Base-by-base conservation (phyloP, 2,329 filamentous ascomycete genomes). In the Exutisphaerella laricina region DNA sequence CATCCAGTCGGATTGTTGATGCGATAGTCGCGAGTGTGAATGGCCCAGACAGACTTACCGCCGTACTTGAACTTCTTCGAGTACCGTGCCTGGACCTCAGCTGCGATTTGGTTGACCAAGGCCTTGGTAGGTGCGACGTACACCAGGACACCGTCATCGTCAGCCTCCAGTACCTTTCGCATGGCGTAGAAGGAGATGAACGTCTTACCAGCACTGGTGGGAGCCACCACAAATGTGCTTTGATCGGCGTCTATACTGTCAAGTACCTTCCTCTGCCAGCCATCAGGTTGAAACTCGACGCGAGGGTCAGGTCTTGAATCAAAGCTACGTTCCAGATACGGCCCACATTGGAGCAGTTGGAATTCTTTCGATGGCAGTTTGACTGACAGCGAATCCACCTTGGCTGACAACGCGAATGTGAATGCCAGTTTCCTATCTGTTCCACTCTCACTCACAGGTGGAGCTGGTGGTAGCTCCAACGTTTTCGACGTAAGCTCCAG, bases 161-260 rank as follows among this genome's bases (percentile, higher is more conserved):
- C 78, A 3, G 74, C 73, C 57, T 83, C 72, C 7, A 90, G 68
- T 1, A 88, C 70, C 57, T 85, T 80, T 56, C 84, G 82, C 82
- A 89, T 90, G 1, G 85, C 85, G 54, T 90, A 88, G 62, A 89
- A 90, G 1, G 79, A 84, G 45, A 89, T 89, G 61, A 89, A 90
- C 0, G 85, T 90, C 62, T 89, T 90, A 50, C 85, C 85, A 0
- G 85, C 81, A 17, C 80, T 85, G 0, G 85, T 90, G 0, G 85
- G 85, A 0, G 85, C 85, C 6, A 89, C 79, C 0, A 88, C 82
- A 45, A 89, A 80, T 0, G 87, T 67, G 53, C 82, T 87, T 50
- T 80, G 76, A 41, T 84, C 71, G 0, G 71, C 72, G 59, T 90
- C 85, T 26, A 89, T 80, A 28, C 78, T 76, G 49, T 90, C 82